Evolutionary conservation across 208 protist species (phyloP), one percentile per base, ranked within the genome.

Genomic region (Acanthamoeba divionensis): DNA sequence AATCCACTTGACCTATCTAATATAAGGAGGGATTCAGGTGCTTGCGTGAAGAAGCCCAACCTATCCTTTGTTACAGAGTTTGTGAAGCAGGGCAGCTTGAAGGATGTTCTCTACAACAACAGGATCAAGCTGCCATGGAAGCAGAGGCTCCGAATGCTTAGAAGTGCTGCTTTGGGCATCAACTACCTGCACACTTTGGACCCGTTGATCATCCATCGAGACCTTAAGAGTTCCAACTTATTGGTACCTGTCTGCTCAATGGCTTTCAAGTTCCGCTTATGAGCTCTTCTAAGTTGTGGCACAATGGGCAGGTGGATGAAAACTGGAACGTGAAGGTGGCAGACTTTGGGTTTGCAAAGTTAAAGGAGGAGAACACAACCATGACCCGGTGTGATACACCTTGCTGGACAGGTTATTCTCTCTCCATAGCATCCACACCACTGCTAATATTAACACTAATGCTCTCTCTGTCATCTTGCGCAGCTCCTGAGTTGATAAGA

Each of bases 261-360:
- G n/a, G n/a, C n/a, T n/a, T n/a, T n/a, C n/a, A n/a, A n/a, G n/a
- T n/a, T n/a, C n/a, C n/a, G n/a, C n/a, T n/a, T n/a, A n/a, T n/a
- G n/a, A n/a, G n/a, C n/a, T n/a, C n/a, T n/a, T n/a, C n/a, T n/a
- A n/a, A n/a, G n/a, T n/a, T n/a, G n/a, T n/a, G n/a, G n/a, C n/a
- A n/a, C n/a, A n/a, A n/a, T n/a, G n/a, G n/a, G n/a, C n/a, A n/a
- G n/a, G n/a, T n/a, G n/a, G 67, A 77, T 9, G 67, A 77, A 38
- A 77, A 15, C 18, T 77, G 67, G 67, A 77, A 77, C 8, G 67
- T 77, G 8, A 77, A 77, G 31, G 67, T 77, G 44, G 67, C 67
- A 33, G 67, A 77, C 38, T 77, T 77, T 5, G 67, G 67, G 5
- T 77, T 77, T 33, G 67, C 67, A 10, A 79, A 26, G n/a, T n/a